Percentiles rank a stretch among this genome's conserved stretches.
These are phyloP conservation scores for Termitomyces sp. DNA, from an alignment of 768 basidiomycete species.

Conservation along the genomic window DNA sequence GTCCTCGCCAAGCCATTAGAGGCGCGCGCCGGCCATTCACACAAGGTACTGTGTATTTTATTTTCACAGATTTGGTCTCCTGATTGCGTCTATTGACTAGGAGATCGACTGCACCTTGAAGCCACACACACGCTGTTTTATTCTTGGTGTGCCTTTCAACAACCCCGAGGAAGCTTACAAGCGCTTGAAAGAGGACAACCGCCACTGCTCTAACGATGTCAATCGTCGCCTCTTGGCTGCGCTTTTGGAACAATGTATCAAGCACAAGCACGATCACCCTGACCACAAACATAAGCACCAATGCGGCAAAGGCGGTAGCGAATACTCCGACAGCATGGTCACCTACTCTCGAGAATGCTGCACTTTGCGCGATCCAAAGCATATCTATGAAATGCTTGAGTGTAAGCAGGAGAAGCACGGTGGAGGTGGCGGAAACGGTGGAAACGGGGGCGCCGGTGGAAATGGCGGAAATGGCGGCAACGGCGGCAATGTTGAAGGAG, in stretches of 20 bases:
- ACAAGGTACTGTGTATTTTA: conserved; percentile 6
- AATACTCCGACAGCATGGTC: conserved; percentile 13
- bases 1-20: conserved; percentile 15
- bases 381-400: conserved; percentile 12
- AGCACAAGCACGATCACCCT: conserved; percentile 13
- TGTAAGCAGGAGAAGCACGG: conserved; percentile 11
- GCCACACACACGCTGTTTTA: conserved; percentile 11
- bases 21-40: conserved; percentile 8
- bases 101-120: conserved; percentile 10
- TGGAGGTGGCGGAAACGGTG: conserved; percentile 11
- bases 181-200: conserved; percentile 11
- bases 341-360: conserved; percentile 15
- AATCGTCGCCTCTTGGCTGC: conserved; percentile 11
- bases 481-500: conserved; percentile 7
- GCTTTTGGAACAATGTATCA: conserved; percentile 10
- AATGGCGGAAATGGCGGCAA: conserved; percentile 5
- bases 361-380: conserved; percentile 9
- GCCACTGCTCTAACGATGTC: conserved; percentile 13
- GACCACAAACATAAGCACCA: conserved; percentile 4
- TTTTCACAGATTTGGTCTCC: background rate
- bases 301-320: conserved; percentile 8
- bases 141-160: conserved; percentile 16
- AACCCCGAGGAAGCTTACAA: conserved; percentile 10
- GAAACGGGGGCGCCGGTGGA: conserved; percentile 6
- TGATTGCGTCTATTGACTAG: conserved; percentile 3